Percentiles rank a stretch among this genome's conserved stretches.
phyloP scores from a whole-genome alignment of 2,329 filamentous ascomycete species.

The Trichoderma breve region DNA sequence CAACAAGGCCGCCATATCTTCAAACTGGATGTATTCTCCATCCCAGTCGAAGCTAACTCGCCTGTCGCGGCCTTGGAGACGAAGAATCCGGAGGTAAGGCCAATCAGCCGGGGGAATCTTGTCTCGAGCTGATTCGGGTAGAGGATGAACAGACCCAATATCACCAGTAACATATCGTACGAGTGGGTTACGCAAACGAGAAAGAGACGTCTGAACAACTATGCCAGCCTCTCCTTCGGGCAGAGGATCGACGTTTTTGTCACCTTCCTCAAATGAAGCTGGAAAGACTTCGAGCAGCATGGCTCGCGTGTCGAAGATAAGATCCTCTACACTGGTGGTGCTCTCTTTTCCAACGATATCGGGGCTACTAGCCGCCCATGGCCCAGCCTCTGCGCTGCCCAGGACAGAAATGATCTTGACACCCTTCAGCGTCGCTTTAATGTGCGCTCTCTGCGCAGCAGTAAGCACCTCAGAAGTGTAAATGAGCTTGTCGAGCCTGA shows the following conservation, averaged over 20 bases:
- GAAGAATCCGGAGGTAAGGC: slow-evolving; percentile 35
- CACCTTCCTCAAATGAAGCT: slow-evolving; percentile 17
- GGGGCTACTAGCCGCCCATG: slow-evolving; percentile 36
- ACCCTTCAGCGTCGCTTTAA: slow-evolving; percentile 31
- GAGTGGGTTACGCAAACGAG: slow-evolving; percentile 42
- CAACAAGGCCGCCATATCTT: slow-evolving; percentile 28
- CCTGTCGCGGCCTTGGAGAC: slow-evolving; percentile 41
- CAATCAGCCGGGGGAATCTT: slow-evolving; percentile 26
- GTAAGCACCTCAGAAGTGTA: slow-evolving; percentile 46
- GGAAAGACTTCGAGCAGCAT: slow-evolving; percentile 40
- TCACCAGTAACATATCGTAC: slow-evolving; percentile 46
- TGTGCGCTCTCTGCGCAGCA: slow-evolving; percentile 31
- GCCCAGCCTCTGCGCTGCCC: slow-evolving; percentile 44
- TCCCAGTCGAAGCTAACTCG: slow-evolving; percentile 45
- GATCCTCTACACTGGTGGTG: slow-evolving; percentile 28
- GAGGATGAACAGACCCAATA: slow-evolving; percentile 39
- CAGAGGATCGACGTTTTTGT: slow-evolving; percentile 18
- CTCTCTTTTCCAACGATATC: slow-evolving; percentile 28
- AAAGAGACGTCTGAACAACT: slow-evolving; percentile 42
- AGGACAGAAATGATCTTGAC: slow-evolving; percentile 41
- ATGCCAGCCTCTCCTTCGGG: slow-evolving; percentile 36
- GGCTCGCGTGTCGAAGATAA: slow-evolving; percentile 39
- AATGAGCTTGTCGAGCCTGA: slow-evolving; percentile 41
- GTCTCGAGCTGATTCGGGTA: slow-evolving; percentile 26
- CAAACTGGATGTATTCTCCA: slow-evolving; percentile 39